Evolutionary conservation across 2,329 filamentous ascomycete genomes (phyloP).

Genomic region (Fusarium paranaense): DNA sequence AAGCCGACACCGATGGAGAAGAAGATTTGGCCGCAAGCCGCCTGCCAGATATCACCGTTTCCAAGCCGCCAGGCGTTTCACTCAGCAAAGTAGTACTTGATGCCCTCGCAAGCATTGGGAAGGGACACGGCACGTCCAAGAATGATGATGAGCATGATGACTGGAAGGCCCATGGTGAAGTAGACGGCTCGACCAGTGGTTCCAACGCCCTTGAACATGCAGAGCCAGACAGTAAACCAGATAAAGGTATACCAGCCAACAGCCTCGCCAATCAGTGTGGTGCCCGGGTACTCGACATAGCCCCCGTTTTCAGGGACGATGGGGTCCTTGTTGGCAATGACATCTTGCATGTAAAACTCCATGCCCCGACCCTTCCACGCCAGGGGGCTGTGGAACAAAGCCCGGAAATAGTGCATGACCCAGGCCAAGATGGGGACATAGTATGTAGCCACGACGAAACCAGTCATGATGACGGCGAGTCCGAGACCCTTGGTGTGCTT

Average conservation of each 20-base stretch:
- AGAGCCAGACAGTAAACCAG: slow-evolving; percentile 68
- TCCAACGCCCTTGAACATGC: slow-evolving; percentile 67
- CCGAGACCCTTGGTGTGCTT: slow-evolving; percentile 62
- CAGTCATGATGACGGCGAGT: slow-evolving; percentile 61
- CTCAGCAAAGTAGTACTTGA: slow-evolving; percentile 53
- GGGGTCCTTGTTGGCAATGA: background rate
- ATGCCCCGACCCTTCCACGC: slow-evolving; percentile 56
- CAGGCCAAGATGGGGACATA: slow-evolving; percentile 66
- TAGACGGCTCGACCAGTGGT: slow-evolving; percentile 66
- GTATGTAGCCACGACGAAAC: slow-evolving; percentile 63
- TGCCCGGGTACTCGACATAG: slow-evolving; percentile 51
- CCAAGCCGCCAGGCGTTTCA: slow-evolving; percentile 58
- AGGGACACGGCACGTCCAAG: slow-evolving; percentile 63
- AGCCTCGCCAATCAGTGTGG: slow-evolving; percentile 61
- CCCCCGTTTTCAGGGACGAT: background rate
- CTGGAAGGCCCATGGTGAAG: slow-evolving; percentile 67
- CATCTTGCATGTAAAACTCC: background rate
- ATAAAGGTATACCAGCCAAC: slow-evolving; percentile 66
- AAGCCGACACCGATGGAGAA: slow-evolving; percentile 61
- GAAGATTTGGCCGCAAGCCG: slow-evolving; percentile 60
- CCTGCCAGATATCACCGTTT: slow-evolving; percentile 57
- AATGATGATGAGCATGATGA: slow-evolving; percentile 64
- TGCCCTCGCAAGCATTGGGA: slow-evolving; percentile 61
- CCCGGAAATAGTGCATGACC: slow-evolving; percentile 67
- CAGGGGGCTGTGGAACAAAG: slow-evolving; percentile 62